Evolutionary conservation across 495 filamentous ascomycete species (phyloP).

Genomic region (Penicillium ochrochloron): DNA sequence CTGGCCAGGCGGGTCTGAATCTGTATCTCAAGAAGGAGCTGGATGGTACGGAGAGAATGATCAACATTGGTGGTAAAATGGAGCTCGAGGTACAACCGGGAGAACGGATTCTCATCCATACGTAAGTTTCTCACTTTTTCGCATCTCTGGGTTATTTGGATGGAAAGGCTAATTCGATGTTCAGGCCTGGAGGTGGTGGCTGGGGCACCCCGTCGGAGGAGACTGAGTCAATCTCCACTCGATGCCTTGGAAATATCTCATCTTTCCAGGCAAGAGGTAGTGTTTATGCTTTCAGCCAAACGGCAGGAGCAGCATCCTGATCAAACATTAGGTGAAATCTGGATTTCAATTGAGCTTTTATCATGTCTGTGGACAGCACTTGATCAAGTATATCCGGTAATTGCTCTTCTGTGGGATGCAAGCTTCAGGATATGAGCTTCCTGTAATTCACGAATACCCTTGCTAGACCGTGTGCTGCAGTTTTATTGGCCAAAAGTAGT

Average conservation of each 20-base stretch:
- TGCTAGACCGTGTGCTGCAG: not conserved
- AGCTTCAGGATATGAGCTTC: not conserved
- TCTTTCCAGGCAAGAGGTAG: conserved; percentile 26
- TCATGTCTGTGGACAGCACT: not conserved
- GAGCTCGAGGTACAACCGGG: conserved; percentile 28
- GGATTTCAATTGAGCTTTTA: not conserved
- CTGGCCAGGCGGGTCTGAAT: conserved; percentile 32
- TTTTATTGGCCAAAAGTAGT: not conserved
- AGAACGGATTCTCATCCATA: conserved; percentile 29
- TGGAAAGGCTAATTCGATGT: conserved; percentile 7
- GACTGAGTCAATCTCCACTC: not conserved
- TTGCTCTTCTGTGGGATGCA: not conserved
- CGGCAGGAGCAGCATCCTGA: conserved; percentile 18
- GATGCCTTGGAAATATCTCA: not conserved
- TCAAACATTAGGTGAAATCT: not conserved
- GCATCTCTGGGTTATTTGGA: not conserved
- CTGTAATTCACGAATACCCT: not conserved
- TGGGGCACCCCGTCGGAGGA: conserved; percentile 24
- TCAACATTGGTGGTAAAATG: conserved; percentile 35
- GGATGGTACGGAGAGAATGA: conserved; percentile 23
- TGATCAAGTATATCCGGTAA: not conserved
- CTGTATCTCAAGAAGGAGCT: conserved; percentile 28
- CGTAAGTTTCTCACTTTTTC: conserved; percentile 16
- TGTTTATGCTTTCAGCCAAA: conserved; percentile 24
- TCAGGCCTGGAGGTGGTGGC: conserved; percentile 32